Evolutionary conservation across 768 basidiomycete genomes (phyloP), one percentile per base, ranked within the genome.

Genomic region (Agaricus sinodeliciosus): DNA sequence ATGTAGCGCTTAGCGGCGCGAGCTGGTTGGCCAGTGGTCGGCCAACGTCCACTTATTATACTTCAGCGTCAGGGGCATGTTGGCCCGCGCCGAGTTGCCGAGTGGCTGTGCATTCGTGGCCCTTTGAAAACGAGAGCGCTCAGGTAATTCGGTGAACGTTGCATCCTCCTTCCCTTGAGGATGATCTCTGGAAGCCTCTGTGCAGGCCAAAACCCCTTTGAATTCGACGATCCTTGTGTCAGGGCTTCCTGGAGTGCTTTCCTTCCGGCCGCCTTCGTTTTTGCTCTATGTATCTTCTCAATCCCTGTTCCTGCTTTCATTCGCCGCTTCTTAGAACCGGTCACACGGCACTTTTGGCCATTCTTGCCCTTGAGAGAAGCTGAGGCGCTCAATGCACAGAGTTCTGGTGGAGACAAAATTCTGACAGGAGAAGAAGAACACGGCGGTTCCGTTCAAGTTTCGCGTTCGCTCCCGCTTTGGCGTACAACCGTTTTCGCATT

Each of bases 291-390:
- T 55, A 37, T 81, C 27, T 61, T 63, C 25, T 64, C 62, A 3
- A 58, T 69, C 26, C 76, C 69, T 18, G 49, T 59, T 9, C 74
- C 66, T 44, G 58, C 34, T 40, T 57, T 51, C 27, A 37, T 59
- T 46, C 60, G 60, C 35, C 66, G 57, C n/a, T 4, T 68, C 13
- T 58, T 69, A 2, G 53, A 52, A 9, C 53, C 59, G 1, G 18
- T 72, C 49, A 62, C 63, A 41, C 42, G 56, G 6, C 66, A 75
- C 13, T 73, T 83, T 57, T 41, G 59, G 36, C 46, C 60, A 0
- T 84, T 74, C 59, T 48, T 85, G 25, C 72, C 77, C 2, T 68
- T 85, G 3, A 67, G 68, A 31, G 82, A 84, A 60, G 82, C 82
- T 13, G 80, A 82, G 59, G 76, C 76, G 0, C 60, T 81, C 27